Evolutionary conservation across 2,329 filamentous ascomycete species (phyloP), one percentile per base, ranked within the genome.

Genomic region (Hirsutella thompsonii): DNA sequence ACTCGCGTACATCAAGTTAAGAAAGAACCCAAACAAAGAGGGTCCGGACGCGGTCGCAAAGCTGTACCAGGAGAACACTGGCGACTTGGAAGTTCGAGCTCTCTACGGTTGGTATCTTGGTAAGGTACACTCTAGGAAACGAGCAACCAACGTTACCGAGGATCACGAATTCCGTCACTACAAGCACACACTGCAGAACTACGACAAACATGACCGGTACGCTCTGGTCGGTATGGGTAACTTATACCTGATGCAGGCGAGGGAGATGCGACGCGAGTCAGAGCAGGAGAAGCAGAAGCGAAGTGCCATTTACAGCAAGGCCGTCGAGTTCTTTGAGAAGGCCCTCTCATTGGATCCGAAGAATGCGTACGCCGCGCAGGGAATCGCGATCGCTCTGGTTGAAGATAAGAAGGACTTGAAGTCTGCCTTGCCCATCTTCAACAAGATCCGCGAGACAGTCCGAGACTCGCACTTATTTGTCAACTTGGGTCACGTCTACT

Each of bases 291-390:
- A 86, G 62, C 83, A 94, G 53, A 94, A 93, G 66, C 81, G 89
- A 40, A 83, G 81, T 43, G 84, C 83, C 51, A 82, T 79, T 46
- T 98, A 96, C 57, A 79, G 81, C 56, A 88, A 90, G 50, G 89
- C 92, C 0, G 89, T 96, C 10, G 93, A 98, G 57, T 98, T 98
- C 63, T 98, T 95, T 52, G 92, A 96, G 58, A 98, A 98, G 64
- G 90, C 90, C 4, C 68, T 98, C 19, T 87, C 93, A 47, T 68
- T 98, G n/a, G 92, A 98, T 54, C 80, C 88, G 0, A 88, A 83
- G 64, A 98, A 96, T 51, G 90, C 92, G 0, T 94, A 94, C 58
- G 93, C 93, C 8, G 92, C 92, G 2, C 92, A 98, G 57, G 92
- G 93, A 45, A 79, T 98, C 48, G 92, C 86, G 13, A 96, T 98